A percentile compares a stretch with the other conserved stretches of the same genome.
phyloP scores from a whole-genome alignment of 352 stramenopile species.

The Aphanomyces stellatus region DNA sequence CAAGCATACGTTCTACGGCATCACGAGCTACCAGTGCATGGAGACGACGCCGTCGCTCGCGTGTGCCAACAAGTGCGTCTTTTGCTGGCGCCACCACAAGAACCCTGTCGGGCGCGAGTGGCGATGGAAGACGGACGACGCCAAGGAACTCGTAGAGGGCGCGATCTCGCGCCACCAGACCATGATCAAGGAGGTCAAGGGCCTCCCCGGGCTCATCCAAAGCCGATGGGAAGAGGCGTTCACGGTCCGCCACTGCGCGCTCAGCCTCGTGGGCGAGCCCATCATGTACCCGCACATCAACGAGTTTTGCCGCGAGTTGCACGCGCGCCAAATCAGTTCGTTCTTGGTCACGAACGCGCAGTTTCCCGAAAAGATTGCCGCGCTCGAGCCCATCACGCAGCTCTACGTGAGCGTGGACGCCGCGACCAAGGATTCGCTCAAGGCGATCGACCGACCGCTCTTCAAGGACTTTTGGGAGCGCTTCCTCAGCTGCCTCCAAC shows the following conservation, averaged over 20 bases:
- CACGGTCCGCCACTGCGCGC: slow-evolving; percentile 93
- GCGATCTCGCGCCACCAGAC: slow-evolving; percentile 85
- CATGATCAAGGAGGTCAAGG: slow-evolving; percentile 95
- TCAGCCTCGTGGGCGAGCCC: slow-evolving; percentile 96
- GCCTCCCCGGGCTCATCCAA: slow-evolving; percentile 90
- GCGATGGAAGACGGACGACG: slow-evolving; percentile 97
- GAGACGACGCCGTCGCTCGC: slow-evolving; percentile 96
- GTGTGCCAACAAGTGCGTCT: slow-evolving; percentile 98
- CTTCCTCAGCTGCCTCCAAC: slow-evolving; percentile 85
- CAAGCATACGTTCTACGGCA: slow-evolving; percentile 99
- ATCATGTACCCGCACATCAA: slow-evolving; percentile 99
- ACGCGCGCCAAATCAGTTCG: slow-evolving; percentile 92
- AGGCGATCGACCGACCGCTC: slow-evolving; percentile 92
- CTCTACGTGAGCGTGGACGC: slow-evolving; percentile 99
- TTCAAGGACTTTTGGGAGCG: slow-evolving; percentile 98
- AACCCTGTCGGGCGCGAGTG: slow-evolving; percentile 97
- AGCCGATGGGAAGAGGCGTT: slow-evolving; percentile 94
- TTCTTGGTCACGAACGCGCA: slow-evolving; percentile 99
- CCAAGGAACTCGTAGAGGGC: slow-evolving; percentile 91
- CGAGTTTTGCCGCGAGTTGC: slow-evolving; percentile 93
- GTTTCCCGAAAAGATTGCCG: slow-evolving; percentile 95
- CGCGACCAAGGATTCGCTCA: slow-evolving; percentile 92
- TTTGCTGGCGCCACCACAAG: slow-evolving; percentile 99
- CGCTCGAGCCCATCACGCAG: slow-evolving; percentile 95
- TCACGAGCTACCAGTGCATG: slow-evolving; percentile 99